Evolutionary conservation across 169 alveolate genomes (phyloP).

Genomic region (Babesia caballi): DNA sequence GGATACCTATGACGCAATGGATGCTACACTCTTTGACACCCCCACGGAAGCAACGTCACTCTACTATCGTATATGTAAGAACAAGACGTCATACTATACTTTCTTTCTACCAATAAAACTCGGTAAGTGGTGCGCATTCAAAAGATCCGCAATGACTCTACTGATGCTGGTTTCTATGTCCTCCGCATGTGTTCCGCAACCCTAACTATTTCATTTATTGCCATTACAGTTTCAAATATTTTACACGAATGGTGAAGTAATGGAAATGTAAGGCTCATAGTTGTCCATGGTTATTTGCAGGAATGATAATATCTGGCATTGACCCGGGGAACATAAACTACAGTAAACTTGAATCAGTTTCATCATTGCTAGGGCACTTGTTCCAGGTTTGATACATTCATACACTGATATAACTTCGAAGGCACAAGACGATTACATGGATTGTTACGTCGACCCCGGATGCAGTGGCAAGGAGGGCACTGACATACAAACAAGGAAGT

Average conservation of each 20-base stretch:
- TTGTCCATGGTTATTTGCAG: constrained; percentile 8
- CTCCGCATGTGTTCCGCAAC: no score
- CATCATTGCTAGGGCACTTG: constrained; percentile 68
- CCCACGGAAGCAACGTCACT: constrained; percentile 37
- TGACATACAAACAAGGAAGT: constrained; percentile 74
- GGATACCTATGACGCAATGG: constrained; percentile 67
- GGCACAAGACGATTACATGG: constrained; percentile 78
- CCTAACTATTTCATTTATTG: no score
- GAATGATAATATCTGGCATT: constrained; percentile 70
- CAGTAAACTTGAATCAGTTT: constrained; percentile 65
- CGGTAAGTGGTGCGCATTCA: constrained; percentile 70
- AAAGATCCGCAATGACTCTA: no score
- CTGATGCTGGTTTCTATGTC: no score
- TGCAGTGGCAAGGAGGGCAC: constrained; percentile 76
- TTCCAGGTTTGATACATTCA: constrained; percentile 59
- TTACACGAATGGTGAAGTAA: no score
- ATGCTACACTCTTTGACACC: constrained; percentile 28
- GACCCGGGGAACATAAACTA: constrained; percentile 59
- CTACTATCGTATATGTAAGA: constrained; percentile 51
- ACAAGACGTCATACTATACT: constrained; percentile 76
- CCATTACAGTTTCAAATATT: no score
- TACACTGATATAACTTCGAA: not conserved
- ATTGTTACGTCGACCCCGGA: constrained; percentile 62
- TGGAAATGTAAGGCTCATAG: no score
- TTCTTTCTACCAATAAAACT: constrained; percentile 71